Base-by-base conservation (phyloP, 202 grass and related monocot species). In the Alloteropsis angusta region DNA sequence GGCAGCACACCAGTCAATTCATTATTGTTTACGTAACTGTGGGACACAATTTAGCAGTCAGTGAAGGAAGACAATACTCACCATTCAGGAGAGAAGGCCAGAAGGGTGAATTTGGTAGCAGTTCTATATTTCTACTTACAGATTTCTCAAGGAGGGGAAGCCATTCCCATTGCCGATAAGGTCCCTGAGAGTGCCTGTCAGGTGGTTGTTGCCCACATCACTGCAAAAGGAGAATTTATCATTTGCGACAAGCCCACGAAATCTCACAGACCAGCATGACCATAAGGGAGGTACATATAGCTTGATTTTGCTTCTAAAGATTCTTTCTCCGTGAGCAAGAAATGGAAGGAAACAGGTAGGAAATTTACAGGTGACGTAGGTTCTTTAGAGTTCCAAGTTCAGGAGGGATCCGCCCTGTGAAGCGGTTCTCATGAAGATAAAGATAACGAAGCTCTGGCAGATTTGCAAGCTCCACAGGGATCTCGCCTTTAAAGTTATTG, bases 401-500 rank as follows among this genome's bases (percentile, higher is more conserved):
- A 74, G 88, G 84, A 65, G 90, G 90, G 79, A 99, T 91, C 64
- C 78, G 37, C 28, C 96, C 96, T 42, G 79, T 80, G 66, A 99
- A 85, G 10, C 70, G 88, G 68, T 96, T 99, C 84, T 93, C 92
- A 63, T 99, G 88, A 32, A 95, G 84, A 81, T 93, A 99, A 37
- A 99, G 80, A 88, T 99, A 99, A 21, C 82, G 90, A 68, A 99
- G 75, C 79, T 93, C 90, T 61, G 84, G 88, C 37, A 99, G 71
- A 69, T 99, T 93, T 68, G 96, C 85, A 83, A 96, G 96, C 82
- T 99, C 96, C 23, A 90, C 75, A 52, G 92, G 96, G 54, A 99
- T 89, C 90, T 93, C 90, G 36, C 92, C 96, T 93, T 91, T 99
- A 30, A 99, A 99, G 72, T 93, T 93, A 59, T 99, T 99, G 80